Evolutionary conservation across 768 basidiomycete species (phyloP), one percentile per base, ranked within the genome.

Genomic region (Pleurotus pulmonarius): DNA sequence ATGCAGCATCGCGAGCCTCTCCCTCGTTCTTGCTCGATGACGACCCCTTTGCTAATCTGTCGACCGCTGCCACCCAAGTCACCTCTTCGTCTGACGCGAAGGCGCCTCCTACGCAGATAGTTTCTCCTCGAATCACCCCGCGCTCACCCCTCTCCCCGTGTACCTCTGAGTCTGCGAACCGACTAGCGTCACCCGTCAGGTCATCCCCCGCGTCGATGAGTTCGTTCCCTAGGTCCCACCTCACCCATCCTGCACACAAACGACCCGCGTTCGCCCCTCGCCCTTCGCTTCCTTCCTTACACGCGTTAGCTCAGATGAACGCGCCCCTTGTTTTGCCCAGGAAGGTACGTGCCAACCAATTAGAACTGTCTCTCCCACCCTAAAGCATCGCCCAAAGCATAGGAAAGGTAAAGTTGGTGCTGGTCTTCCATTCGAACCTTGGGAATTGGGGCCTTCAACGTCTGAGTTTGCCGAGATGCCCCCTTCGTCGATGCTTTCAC

Each of bases 11-110:
- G 45, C 67, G 66, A 12, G 57, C 57, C 18, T 20, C 53, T 25
- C 73, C 71, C 13, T 68, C 65, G n/a, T 78, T 73, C 58, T 74
- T 88, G 16, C 72, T 87, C 22, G 88, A 89, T 62, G 83, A 86
- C 51, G 88, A 90, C 62, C 88, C 88, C 1, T 90, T 90, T 62
- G 88, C 88, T 18, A 82, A 85, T 58, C 73, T 86, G 12, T 52
- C 37, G 8, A 29, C 46, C 4, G 48, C 52, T 34, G 55, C 56
- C 49, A 55, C 47, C 20, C 46, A 47, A 34, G 29, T 34, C 9
- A 34, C 29, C 18, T 24, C 48, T 48, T 41, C 20, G 26, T 51
- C 53, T 38, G 24, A 39, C 37, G 8, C 46, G 26, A 48, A 37
- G 13, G 16, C 43, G 29, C 43, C 59, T 29, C 40, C 38, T 15